Percentiles rank a stretch among this genome's conserved stretches.
Conservation (phyloP, 164 flowering plant species). For the Umbilicus rupestris region DNA sequence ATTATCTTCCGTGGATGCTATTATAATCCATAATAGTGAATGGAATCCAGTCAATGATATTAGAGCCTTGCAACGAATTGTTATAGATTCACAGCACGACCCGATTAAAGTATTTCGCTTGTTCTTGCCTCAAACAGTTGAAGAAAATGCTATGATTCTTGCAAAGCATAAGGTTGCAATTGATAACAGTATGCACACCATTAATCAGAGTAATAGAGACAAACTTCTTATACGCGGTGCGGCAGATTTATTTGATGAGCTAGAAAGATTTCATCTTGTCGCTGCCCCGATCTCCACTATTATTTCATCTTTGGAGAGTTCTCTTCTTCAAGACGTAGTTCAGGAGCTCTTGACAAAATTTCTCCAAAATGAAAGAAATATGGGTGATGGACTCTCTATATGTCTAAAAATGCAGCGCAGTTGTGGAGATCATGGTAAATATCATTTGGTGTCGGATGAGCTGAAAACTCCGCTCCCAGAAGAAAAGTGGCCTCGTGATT, state of each 20-base stretch:
- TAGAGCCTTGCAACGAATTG: constrained; percentile 51
- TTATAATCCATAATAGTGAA: constrained; percentile 66
- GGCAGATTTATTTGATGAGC: constrained; percentile 36
- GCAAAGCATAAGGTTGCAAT: constrained; percentile 36
- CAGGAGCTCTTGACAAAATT: constrained; percentile 39
- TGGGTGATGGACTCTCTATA: constrained; percentile 14
- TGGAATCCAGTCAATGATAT: constrained; percentile 77
- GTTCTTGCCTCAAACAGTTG: constrained; percentile 68
- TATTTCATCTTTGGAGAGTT: constrained; percentile 19
- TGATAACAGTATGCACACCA: constrained; percentile 34
- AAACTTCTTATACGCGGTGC: constrained; percentile 79
- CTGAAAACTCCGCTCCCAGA: constrained; percentile 19
- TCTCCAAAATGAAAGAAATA: constrained; percentile 15
- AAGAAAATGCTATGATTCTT: constrained; percentile 56
- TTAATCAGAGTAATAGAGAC: constrained; percentile 29
- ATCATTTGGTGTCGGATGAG: constrained; percentile 45
- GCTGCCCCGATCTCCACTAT: constrained; percentile 10
- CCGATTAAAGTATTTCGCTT: constrained; percentile 62
- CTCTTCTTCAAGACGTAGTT: constrained; percentile 28
- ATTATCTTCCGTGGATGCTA: constrained; percentile 50
- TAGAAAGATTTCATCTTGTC: constrained; percentile 50
- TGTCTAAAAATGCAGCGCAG: constrained; percentile 35
- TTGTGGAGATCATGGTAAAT: constrained; percentile 27
- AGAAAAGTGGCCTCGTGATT: constrained; percentile 41
- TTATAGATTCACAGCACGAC: constrained; percentile 43